phyloP scores from a whole-genome alignment of 2,329 filamentous ascomycete species.

The Cladobotryum protrusum region DNA sequence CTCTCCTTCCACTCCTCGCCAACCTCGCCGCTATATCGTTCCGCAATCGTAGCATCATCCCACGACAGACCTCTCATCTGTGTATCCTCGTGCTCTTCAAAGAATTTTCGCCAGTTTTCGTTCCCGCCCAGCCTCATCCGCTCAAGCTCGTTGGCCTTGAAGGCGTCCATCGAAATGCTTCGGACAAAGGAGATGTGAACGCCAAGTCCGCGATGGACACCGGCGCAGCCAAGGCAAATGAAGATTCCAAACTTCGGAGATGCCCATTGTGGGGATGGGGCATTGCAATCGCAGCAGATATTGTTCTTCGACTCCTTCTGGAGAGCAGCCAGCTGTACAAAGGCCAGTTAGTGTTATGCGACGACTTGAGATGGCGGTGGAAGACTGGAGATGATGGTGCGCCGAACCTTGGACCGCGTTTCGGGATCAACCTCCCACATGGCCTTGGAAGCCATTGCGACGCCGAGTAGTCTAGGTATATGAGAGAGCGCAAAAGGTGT shows the following conservation, averaged over 20 bases:
- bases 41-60: constrained; percentile 83
- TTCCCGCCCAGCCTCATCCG: constrained; percentile 93
- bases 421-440: constrained; percentile 99
- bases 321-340: constrained; percentile 74
- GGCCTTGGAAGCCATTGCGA: constrained; percentile 58
- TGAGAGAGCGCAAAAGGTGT: no score
- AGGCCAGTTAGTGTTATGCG: constrained; percentile 7
- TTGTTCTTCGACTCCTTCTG: constrained; percentile 88
- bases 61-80: constrained; percentile 64
- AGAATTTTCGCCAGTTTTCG: constrained; percentile 79
- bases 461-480: no score
- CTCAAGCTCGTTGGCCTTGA: constrained; percentile 87
- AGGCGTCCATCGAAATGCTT: constrained; percentile 97
- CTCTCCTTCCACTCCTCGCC: constrained; percentile 96
- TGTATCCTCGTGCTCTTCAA: constrained; percentile 64
- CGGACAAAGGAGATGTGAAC: constrained; percentile 98
- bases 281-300: constrained; percentile 88
- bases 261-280: constrained; percentile 96
- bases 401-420: constrained; percentile 80
- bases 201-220: constrained; percentile 87
- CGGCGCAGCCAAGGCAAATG: constrained; percentile 94
- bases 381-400: constrained; percentile 7
- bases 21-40: constrained; percentile 81
- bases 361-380: not conserved
- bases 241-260: constrained; percentile 97